Evolutionary conservation across 768 basidiomycete species (phyloP).

Genomic region (Artomyces pyxidatus): DNA sequence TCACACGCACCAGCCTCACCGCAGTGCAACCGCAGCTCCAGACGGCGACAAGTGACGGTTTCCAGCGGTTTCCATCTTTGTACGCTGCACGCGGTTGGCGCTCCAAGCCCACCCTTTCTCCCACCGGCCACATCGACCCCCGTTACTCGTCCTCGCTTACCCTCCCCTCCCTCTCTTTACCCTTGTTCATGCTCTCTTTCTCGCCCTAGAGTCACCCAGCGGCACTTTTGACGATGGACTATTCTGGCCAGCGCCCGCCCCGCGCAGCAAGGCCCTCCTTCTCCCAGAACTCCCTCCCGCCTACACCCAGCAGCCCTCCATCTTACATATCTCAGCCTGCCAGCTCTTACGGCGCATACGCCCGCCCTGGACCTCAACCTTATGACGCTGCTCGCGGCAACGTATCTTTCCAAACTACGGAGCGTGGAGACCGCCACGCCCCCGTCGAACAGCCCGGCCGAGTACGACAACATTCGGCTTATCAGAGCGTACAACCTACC

Average conservation of each 20-base stretch:
- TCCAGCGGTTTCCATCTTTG: too few relatives aligned
- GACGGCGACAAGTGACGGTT: too few relatives aligned
- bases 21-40: too few relatives aligned
- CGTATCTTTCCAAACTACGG: constrained; percentile 63
- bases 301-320: constrained; percentile 16
- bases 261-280: constrained; percentile 25
- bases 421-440: constrained; percentile 60
- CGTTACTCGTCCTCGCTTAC: too few relatives aligned
- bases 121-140: too few relatives aligned
- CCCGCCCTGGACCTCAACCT: constrained; percentile 12
- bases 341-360: constrained; percentile 17
- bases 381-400: constrained; percentile 21
- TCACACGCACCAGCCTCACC: too few relatives aligned
- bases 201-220: neutral
- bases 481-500: constrained; percentile 38
- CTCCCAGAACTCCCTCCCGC: constrained; percentile 18
- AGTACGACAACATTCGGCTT: constrained; percentile 35
- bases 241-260: constrained; percentile 28
- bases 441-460: constrained; percentile 49
- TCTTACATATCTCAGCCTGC: constrained; percentile 16
- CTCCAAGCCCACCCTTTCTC: too few relatives aligned
- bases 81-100: too few relatives aligned
- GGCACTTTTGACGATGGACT: constrained; percentile 21
- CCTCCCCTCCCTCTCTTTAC: too few relatives aligned
- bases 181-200: too few relatives aligned